Evolutionary conservation across 2,329 filamentous ascomycete species (phyloP).

Genomic region (Hypoxylon rubiginosum): DNA sequence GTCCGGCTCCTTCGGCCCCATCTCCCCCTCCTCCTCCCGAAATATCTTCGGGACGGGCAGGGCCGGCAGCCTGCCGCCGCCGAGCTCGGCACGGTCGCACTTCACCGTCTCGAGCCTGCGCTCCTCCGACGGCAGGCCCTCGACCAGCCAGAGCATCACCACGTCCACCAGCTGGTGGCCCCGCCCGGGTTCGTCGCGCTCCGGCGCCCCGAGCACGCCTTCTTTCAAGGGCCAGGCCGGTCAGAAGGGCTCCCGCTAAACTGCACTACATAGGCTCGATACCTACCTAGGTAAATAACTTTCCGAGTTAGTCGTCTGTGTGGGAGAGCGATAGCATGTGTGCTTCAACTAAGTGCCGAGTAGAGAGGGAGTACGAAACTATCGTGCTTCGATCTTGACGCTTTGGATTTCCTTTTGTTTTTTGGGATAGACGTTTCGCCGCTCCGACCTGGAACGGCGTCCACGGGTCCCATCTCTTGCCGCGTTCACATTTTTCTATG

Average conservation of each 20-base stretch:
- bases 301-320: not conserved
- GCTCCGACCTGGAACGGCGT: not conserved
- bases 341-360: not conserved
- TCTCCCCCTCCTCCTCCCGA: too few relatives aligned
- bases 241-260: too few relatives aligned
- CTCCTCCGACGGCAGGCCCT: not conserved
- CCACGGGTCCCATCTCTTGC: not conserved
- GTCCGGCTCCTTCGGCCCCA: not conserved
- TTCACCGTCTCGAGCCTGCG: too few relatives aligned
- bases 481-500: not conserved
- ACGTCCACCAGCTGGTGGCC: not conserved
- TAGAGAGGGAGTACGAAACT: not conserved
- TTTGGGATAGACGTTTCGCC: not conserved
- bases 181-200: not conserved
- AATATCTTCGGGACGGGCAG: not conserved
- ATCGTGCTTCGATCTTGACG: slow-evolving; percentile 13
- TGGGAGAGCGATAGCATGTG: not conserved
- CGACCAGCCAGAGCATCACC: not conserved
- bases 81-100: not conserved
- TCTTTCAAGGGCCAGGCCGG: too few relatives aligned
- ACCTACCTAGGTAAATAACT: not conserved
- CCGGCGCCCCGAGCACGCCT: not conserved
- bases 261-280: too few relatives aligned
- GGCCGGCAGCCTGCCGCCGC: not conserved
- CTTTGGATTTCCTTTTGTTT: slow-evolving; percentile 25